Conservation (phyloP, 768 basidiomycete species). For the Mrakia frigida region DNA sequence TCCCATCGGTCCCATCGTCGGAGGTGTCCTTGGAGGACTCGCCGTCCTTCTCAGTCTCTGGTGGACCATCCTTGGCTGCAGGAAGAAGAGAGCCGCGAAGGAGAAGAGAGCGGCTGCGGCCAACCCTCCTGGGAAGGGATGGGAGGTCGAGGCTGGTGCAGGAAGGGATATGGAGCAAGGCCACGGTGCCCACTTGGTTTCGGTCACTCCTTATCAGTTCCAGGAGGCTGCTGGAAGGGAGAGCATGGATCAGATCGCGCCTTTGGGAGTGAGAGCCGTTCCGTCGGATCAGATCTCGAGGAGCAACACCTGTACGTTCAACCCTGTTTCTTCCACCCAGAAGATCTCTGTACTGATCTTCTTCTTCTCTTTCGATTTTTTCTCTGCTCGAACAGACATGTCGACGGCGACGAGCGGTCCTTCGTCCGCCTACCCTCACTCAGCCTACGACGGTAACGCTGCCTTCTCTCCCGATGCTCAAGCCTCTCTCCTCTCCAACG, state of each 20-base stretch:
- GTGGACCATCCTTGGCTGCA: background rate
- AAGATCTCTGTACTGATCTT: background rate
- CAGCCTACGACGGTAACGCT: background rate
- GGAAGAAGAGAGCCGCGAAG: background rate
- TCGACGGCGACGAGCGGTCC: background rate
- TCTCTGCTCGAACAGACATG: conserved; percentile 3
- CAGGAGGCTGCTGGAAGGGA: background rate
- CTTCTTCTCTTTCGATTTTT: background rate
- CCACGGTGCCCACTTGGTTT: background rate
- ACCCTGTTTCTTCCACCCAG: background rate
- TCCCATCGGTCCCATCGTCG: conserved; percentile 5
- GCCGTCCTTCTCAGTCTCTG: background rate
- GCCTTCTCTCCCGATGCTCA: conserved; percentile 1
- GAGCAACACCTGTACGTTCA: background rate
- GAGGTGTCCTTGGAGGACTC: background rate
- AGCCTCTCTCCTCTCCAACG: background rate
- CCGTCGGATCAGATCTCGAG: conserved; percentile 2
- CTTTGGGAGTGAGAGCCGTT: background rate
- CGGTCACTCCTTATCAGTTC: conserved; percentile 7
- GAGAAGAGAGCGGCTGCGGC: background rate
- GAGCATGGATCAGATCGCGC: conserved; percentile 2
- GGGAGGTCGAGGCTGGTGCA: background rate
- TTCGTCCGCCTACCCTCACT: background rate
- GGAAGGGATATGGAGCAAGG: conserved; percentile 4
- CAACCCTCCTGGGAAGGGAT: background rate